These are phyloP conservation scores for Aspergillus wentii DNA, from an alignment of 495 filamentous ascomycete species.

Conservation along the genomic window DNA sequence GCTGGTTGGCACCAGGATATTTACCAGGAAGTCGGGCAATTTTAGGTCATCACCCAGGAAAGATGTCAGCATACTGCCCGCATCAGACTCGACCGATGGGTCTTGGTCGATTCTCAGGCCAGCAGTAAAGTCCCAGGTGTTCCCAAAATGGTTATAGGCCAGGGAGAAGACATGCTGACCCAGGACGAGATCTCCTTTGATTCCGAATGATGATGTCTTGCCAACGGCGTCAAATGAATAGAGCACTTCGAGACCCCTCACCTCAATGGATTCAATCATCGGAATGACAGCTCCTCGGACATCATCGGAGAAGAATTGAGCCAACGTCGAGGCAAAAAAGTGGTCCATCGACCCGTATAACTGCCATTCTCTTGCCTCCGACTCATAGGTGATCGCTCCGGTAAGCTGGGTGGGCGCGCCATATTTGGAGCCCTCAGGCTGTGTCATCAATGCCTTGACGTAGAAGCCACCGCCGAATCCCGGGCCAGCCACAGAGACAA, in stretches of 20 bases:
- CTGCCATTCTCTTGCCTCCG: no score
- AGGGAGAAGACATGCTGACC: slow-evolving; percentile 13
- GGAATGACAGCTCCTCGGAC: slow-evolving; percentile 4
- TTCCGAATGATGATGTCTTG: slow-evolving; percentile 4
- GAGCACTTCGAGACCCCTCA: slow-evolving; percentile 6
- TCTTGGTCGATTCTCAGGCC: background rate
- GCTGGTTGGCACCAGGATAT: slow-evolving; percentile 2
- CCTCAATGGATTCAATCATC: slow-evolving; percentile 9
- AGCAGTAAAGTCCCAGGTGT: slow-evolving; percentile 10
- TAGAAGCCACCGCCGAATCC: no score
- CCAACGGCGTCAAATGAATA: slow-evolving; percentile 12
- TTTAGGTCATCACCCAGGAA: background rate
- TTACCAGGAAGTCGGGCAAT: background rate
- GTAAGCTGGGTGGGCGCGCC: no score
- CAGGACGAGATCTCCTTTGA: slow-evolving; percentile 11
- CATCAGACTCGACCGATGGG: background rate
- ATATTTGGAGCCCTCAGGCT: no score
- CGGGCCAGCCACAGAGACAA: no score
- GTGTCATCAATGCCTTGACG: no score
- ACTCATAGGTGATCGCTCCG: no score
- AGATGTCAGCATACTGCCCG: background rate
- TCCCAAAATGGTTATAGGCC: slow-evolving; percentile 2
- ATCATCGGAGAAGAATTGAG: slow-evolving; percentile 10
- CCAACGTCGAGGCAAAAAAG: no score
- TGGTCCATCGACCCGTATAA: no score